Conservation (phyloP, 2,329 filamentous ascomycete genomes). For the Dryadomyces quercus-mongolicae region DNA sequence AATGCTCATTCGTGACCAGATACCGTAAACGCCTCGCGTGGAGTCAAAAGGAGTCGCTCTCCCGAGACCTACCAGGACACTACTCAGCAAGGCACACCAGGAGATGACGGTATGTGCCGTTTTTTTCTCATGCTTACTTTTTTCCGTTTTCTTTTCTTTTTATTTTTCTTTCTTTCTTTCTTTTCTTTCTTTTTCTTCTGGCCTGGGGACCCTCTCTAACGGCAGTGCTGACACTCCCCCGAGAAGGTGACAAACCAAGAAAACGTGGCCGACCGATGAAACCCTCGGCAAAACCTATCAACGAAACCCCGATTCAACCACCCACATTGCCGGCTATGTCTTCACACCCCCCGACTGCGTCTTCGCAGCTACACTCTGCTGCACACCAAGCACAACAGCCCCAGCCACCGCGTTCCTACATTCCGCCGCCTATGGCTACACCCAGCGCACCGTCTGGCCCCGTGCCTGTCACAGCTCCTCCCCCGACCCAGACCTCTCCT, state of each 20-base stretch:
- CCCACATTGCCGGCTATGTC: constrained; percentile 10
- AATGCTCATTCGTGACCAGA: constrained; percentile 7
- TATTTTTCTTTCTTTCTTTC: background rate
- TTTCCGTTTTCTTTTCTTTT: too few relatives aligned
- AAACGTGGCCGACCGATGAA: constrained; percentile 55
- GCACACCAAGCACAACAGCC: background rate
- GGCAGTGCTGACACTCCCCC: background rate
- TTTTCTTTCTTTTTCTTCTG: background rate
- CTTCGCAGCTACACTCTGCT: constrained; percentile 6
- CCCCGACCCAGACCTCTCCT: constrained; percentile 33
- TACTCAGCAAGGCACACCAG: constrained; percentile 40
- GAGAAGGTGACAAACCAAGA: constrained; percentile 33
- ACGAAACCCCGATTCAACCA: constrained; percentile 39
- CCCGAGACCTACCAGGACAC: constrained; percentile 52
- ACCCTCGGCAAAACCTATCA: constrained; percentile 30
- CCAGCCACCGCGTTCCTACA: constrained; percentile 3
- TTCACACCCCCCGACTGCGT: constrained; percentile 3
- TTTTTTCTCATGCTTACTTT: background rate
- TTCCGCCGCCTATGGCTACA: constrained; percentile 25
- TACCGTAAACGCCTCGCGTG: constrained; percentile 33
- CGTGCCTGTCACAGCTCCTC: constrained; percentile 28
- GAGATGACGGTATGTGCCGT: constrained; percentile 60
- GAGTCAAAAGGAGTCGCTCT: constrained; percentile 69
- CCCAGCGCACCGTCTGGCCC: constrained; percentile 22
- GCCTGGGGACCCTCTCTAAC: background rate